Evolutionary conservation across 139 green algal species (phyloP), one percentile per base, ranked within the genome.

Genomic region (Chlamydomonas applanata): DNA sequence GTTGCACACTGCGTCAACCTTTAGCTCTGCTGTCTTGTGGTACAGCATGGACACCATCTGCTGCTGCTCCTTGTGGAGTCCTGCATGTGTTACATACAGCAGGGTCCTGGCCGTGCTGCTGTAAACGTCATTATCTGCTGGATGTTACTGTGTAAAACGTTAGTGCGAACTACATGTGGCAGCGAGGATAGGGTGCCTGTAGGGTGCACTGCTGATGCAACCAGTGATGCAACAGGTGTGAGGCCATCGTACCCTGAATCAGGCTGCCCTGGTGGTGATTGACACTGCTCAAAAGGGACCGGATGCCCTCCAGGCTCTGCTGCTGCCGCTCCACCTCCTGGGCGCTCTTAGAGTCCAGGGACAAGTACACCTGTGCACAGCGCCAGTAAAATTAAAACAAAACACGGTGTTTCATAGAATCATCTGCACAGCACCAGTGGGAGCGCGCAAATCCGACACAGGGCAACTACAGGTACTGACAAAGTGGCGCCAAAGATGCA

Each of bases 21-120:
- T 97, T 45, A 90, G 54, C 16, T 64, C 29, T 0, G 91, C 93
- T 0, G 80, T 94, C 20, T 78, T 63, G 27, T 79, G 64, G 76
- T 91, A 96, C 52, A 93, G 67, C 69, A 89, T 62, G 68, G 90
- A 93, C 54, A 94, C 72, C 33, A 77, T 71, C 25, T 72, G 49
- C 75, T 82, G 79, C 71, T 86, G 56, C 57, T 78, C 73, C 45
- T 67, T 32, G 52, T 61, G 49, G 25, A 80, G 53, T 30, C 77
- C 76, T 83, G 76, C 2, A 53, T 1, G n/a, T 11, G 57, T 46
- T 57, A 32, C 25, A 73, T 5, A 49, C 33, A 62, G 40, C 11
- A 11, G 40, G 7, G 40, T 49, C 40, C n/a, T n/a, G n/a, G n/a
- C n/a, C n/a, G n/a, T n/a, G n/a, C n/a, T n/a, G 40, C 40, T 7